Base-by-base conservation (phyloP, 1,284 basidiomycete species). In the Cryptococcus sp. region DNA sequence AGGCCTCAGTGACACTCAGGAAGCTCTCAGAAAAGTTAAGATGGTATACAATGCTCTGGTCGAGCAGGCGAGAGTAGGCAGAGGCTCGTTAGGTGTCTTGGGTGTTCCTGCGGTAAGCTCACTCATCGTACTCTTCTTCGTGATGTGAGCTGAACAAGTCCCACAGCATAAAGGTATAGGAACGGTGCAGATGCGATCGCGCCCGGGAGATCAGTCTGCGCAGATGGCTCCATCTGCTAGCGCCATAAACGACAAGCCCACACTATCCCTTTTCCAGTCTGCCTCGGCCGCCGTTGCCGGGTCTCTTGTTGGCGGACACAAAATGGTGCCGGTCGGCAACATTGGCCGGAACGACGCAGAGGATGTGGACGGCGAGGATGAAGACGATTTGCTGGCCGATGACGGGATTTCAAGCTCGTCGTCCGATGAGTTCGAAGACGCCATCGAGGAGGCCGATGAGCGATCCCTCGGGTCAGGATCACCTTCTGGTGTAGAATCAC, bases 111-210 rank as follows among this genome's bases (percentile, higher is more conserved):
- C 91, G 1, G 91, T 93, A 69, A 64, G 88, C 83, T 50, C 54
- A 43, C 45, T 58, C 52, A 23, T 52, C 37, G 19, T 26, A 5
- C 3, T 22, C 20, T 44, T 53, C 57, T 54, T 55, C 43, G 45
- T 22, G n/a, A 47, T 16, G 23, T 11, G 10, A 22, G 43, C 48
- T 46, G 40, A 22, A 47, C 29, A 20, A 34, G 46, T 20, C 13
- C 11, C 29, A 19, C 70, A 93, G 91, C 91, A 91, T 19, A 86
- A 90, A 78, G 90, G 92, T 17, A 87, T 95, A 39, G 93, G 92
- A 50, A 95, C 92, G 0, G 80, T 92, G 54, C 73, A 75, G 62
- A 73, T 74, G 55, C 63, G 66, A 19, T 53, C 49, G 11, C 22
- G 50, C 25, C 26, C 46, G 37, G 37, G 10, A 29, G 45, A 50